These are phyloP conservation scores for Gossypium davidsonii DNA, from an alignment of 441 rosid species.

Conservation along the genomic window DNA sequence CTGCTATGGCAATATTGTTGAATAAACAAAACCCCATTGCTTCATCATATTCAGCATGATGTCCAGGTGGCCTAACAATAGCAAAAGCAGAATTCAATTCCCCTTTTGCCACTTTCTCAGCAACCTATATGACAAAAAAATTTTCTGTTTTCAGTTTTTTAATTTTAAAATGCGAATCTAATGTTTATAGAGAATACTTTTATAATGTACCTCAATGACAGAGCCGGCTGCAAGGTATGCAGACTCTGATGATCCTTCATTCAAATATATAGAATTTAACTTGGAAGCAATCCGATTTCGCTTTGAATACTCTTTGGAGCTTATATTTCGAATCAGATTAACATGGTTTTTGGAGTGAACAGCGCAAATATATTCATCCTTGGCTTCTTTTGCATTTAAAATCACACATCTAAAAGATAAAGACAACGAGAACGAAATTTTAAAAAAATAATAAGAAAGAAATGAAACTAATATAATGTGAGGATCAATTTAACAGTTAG, in stretches of 20 bases:
- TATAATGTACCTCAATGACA: conserved; percentile 53
- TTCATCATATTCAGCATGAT: conserved; percentile 82
- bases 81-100: conserved; percentile 76
- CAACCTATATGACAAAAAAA: conserved; percentile 32
- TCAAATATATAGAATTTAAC: conserved; percentile 70
- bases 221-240: conserved; percentile 90
- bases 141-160: background rate
- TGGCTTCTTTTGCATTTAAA: conserved; percentile 55
- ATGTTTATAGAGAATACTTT: background rate
- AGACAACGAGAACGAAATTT: background rate
- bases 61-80: conserved; percentile 91
- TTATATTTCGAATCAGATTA: conserved; percentile 51
- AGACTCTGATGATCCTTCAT: conserved; percentile 78
- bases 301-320: conserved; percentile 46
- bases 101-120: conserved; percentile 75
- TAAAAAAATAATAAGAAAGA: background rate
- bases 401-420: conserved; percentile 58
- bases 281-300: conserved; percentile 51
- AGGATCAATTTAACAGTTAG: background rate
- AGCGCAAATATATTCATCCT: conserved; percentile 47
- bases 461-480: background rate
- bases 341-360: conserved; percentile 70
- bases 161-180: background rate
- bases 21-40: conserved; percentile 93
- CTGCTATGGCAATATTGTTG: conserved; percentile 88